phyloP scores from a whole-genome alignment of 2,329 filamentous ascomycete genomes.

The Simplicillium sp. region DNA sequence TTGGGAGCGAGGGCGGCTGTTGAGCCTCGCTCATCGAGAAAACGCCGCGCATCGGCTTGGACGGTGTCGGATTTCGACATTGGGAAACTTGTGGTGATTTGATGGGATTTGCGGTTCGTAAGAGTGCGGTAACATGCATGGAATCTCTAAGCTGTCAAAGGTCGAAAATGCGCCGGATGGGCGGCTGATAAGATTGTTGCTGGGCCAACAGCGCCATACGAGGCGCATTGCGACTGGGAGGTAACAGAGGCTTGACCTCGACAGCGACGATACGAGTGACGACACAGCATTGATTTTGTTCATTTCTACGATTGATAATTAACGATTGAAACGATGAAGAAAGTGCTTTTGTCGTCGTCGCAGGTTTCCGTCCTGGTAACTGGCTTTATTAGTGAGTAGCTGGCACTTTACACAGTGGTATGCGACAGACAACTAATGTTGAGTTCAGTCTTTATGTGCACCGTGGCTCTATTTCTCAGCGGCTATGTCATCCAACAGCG shows the following conservation, averaged over 20 bases:
- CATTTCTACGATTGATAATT: neutral
- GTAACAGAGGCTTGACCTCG: too few relatives aligned
- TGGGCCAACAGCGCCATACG: conserved; percentile 21
- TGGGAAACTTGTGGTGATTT: conserved; percentile 1
- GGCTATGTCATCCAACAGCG: conserved; percentile 84
- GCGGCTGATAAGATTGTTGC: conserved; percentile 33
- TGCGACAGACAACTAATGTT: neutral
- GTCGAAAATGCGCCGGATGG: conserved; percentile 4
- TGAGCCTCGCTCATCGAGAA: conserved; percentile 88
- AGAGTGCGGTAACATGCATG: conserved; percentile 5
- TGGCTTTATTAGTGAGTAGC: conserved; percentile 47
- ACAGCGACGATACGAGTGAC: too few relatives aligned
- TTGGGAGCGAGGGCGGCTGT: conserved; percentile 66
- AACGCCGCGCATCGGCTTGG: conserved; percentile 69
- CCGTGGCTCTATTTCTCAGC: conserved; percentile 72
- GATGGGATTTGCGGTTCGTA: conserved; percentile 4
- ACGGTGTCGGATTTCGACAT: conserved; percentile 41
- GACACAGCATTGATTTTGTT: too few relatives aligned
- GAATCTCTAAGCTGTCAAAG: conserved; percentile 1
- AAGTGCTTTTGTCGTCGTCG: conserved; percentile 55
- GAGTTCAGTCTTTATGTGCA: conserved; percentile 61
- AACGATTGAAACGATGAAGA: conserved; percentile 16
- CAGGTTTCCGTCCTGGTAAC: conserved; percentile 63
- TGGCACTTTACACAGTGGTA: neutral
- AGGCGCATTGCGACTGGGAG: neutral